Conservation (phyloP, 345 rosid genomes). For the Raphanus sativus region DNA sequence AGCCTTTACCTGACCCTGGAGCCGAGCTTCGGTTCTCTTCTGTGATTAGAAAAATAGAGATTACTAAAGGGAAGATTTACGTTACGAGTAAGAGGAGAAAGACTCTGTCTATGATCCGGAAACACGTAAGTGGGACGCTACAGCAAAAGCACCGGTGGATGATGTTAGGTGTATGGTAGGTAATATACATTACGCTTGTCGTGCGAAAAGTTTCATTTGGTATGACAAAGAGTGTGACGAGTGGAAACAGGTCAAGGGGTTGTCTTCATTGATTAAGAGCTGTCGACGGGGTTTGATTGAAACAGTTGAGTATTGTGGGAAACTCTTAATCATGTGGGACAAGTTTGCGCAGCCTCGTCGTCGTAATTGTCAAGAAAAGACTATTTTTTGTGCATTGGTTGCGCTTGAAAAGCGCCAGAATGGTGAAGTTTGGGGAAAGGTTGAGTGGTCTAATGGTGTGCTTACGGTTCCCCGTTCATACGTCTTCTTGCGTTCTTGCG, state of each 20-base stretch:
- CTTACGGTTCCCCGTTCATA: neutral
- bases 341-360: neutral
- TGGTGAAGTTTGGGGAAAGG: slow-evolving; percentile 5
- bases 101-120: slow-evolving; percentile 6
- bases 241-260: slow-evolving; percentile 9
- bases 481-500: neutral
- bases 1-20: neutral
- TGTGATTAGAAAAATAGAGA: neutral
- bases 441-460: neutral
- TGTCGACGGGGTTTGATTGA: slow-evolving; percentile 5
- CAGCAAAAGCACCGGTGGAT: neutral
- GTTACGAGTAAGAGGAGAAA: slow-evolving; percentile 11
- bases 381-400: slow-evolving; percentile 9
- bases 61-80: neutral
- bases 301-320: neutral
- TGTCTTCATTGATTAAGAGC: neutral
- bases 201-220: neutral
- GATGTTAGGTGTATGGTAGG: neutral
- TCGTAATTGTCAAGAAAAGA: neutral
- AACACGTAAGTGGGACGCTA: neutral
- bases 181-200: slow-evolving; percentile 1
- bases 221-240: neutral
- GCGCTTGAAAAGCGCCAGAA: neutral
- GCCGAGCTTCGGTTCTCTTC: neutral
- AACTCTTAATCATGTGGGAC: neutral